phyloP scores from a whole-genome alignment of 2,329 filamentous ascomycete species.

The Alternaria novae-zelandiae region DNA sequence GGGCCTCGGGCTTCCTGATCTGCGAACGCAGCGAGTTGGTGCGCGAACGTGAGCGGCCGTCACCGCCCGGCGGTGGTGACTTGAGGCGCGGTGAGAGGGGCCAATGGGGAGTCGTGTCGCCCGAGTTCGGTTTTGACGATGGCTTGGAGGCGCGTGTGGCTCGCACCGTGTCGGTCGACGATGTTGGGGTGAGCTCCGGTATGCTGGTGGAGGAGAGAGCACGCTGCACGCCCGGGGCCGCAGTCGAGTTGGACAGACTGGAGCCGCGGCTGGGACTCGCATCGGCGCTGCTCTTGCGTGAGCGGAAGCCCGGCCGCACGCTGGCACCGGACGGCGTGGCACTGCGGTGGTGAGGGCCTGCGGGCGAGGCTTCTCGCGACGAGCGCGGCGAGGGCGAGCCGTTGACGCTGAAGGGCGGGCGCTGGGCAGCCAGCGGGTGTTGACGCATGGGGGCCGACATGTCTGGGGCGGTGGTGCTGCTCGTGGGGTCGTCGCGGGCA shows the following conservation, averaged over 20 bases:
- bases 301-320: conserved; percentile 40
- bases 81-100: conserved; percentile 77
- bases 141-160: conserved; percentile 70
- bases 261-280: conserved; percentile 50
- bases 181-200: conserved; percentile 67
- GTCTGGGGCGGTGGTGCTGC: conserved; percentile 14
- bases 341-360: conserved; percentile 42
- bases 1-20: conserved; percentile 36
- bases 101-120: conserved; percentile 68
- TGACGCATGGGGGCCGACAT: conserved; percentile 27
- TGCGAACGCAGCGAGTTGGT: conserved; percentile 52
- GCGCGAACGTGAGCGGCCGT: conserved; percentile 47
- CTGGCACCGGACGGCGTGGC: conserved; percentile 23
- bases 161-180: conserved; percentile 66
- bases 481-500: conserved; percentile 17
- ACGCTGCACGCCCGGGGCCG: conserved; percentile 63
- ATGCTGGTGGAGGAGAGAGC: conserved; percentile 72
- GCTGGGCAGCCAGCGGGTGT: conserved; percentile 33
- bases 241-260: conserved; percentile 40
- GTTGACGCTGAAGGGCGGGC: conserved; percentile 36
- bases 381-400: conserved; percentile 50
- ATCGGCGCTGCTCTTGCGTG: conserved; percentile 55
- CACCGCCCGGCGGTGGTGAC: conserved; percentile 67
- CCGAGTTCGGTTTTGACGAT: conserved; percentile 55
- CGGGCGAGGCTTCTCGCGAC: conserved; percentile 57